Evolutionary conservation across 345 rosid species (phyloP).

Genomic region (Murraya paniculata): DNA sequence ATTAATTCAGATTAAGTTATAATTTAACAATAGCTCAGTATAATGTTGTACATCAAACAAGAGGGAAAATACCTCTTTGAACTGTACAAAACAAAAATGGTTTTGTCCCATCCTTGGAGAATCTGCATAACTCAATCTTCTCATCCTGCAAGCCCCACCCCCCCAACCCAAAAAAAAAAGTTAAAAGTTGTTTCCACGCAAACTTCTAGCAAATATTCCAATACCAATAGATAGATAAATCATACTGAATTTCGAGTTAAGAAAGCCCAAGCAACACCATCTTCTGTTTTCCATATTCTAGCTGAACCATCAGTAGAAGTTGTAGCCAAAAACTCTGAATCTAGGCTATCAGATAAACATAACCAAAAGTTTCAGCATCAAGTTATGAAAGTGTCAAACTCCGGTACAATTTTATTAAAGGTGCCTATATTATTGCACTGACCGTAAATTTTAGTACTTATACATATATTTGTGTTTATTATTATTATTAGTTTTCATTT

Average conservation of each 20-base stretch:
- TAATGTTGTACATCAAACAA: not conserved
- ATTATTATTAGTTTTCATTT: not conserved
- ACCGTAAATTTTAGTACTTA: not conserved
- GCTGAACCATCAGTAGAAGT: conserved; percentile 89
- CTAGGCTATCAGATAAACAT: conserved; percentile 50
- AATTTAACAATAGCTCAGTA: not conserved
- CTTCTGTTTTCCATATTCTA: conserved; percentile 90
- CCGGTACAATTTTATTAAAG: not conserved
- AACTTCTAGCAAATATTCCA: conserved; percentile 6
- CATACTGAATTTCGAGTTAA: conserved; percentile 73
- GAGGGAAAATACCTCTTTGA: conserved; percentile 48
- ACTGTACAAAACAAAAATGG: conserved; percentile 87
- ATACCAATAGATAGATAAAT: conserved; percentile 7
- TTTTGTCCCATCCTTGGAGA: conserved; percentile 91
- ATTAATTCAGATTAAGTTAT: conserved; percentile 14
- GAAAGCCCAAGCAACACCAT: conserved; percentile 68
- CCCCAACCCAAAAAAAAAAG: conserved; percentile 15
- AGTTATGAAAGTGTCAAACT: conserved; percentile 4
- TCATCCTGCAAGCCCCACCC: conserved; percentile 61
- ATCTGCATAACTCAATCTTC: conserved; percentile 74
- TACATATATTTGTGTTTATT: not conserved
- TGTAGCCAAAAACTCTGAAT: conserved; percentile 88
- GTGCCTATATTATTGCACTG: not conserved
- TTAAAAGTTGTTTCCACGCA: not conserved
- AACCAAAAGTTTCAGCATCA: conserved; percentile 6